Evolutionary conservation across 306 rosid species (phyloP).

Genomic region (Sicyos edulis): DNA sequence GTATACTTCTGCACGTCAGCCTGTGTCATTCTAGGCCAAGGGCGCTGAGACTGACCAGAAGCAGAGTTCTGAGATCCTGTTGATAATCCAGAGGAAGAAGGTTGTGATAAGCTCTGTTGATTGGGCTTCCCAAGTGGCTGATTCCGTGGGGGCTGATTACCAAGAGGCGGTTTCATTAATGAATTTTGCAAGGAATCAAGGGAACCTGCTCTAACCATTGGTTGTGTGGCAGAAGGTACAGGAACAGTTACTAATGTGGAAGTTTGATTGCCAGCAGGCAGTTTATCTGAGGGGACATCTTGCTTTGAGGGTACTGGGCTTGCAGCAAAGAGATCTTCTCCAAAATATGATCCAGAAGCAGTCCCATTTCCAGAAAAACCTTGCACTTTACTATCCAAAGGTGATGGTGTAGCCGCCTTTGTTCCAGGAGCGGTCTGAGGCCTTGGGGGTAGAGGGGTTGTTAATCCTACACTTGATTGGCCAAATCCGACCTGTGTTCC

Average conservation of each 20-base stretch:
- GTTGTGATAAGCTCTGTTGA: conserved; percentile 40
- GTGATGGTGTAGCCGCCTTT: conserved; percentile 37
- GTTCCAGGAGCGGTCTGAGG: conserved; percentile 43
- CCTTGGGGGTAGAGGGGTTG: conserved; percentile 39
- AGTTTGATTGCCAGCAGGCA: conserved; percentile 34
- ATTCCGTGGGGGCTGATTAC: conserved; percentile 44
- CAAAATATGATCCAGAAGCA: conserved; percentile 55
- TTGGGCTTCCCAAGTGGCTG: conserved; percentile 43
- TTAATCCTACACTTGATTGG: conserved; percentile 43
- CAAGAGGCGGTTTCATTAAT: conserved; percentile 39
- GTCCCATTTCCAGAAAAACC: conserved; percentile 55
- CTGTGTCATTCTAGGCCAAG: conserved; percentile 87
- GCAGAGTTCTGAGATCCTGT: conserved; percentile 45
- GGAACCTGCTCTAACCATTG: conserved; percentile 36
- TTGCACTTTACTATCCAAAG: conserved; percentile 39
- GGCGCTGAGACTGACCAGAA: conserved; percentile 51
- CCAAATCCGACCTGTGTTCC: conserved; percentile 47
- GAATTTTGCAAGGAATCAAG: conserved; percentile 47
- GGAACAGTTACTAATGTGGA: conserved; percentile 49
- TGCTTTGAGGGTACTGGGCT: conserved; percentile 48
- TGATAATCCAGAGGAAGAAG: conserved; percentile 41
- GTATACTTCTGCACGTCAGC: conserved; percentile 79
- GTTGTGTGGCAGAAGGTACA: conserved; percentile 43
- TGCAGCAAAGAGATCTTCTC: conserved; percentile 68
- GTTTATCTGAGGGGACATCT: conserved; percentile 40